These are phyloP conservation scores for Talaromyces liani DNA, from an alignment of 495 filamentous ascomycete genomes.

Conservation along the genomic window DNA sequence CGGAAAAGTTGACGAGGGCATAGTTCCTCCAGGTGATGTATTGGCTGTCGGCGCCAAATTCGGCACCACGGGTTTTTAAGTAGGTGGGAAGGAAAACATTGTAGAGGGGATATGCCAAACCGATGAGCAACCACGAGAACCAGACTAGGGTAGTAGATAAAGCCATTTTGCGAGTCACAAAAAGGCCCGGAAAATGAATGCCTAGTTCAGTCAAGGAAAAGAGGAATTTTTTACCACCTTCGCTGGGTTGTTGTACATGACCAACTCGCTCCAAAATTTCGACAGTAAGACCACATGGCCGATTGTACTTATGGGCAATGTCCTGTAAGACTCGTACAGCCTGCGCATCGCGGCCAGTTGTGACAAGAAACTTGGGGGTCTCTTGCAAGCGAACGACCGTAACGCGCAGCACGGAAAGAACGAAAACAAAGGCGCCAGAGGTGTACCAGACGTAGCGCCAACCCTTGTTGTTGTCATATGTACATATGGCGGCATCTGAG, in stretches of 20 bases:
- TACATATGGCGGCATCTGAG: conserved; percentile 28
- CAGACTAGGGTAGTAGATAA: conserved; percentile 58
- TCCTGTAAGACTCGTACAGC: conserved; percentile 52
- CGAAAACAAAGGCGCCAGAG: conserved; percentile 56
- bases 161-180: conserved; percentile 50
- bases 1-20: conserved; percentile 54
- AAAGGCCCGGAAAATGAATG: conserved; percentile 57
- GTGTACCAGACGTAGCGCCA: conserved; percentile 54
- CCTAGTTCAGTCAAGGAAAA: conserved; percentile 43
- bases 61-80: conserved; percentile 37
- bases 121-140: conserved; percentile 64
- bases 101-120: conserved; percentile 62
- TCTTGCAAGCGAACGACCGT: conserved; percentile 60
- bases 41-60: conserved; percentile 31
- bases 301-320: conserved; percentile 56
- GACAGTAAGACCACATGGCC: conserved; percentile 54
- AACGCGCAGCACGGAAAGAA: conserved; percentile 58
- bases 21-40: conserved; percentile 68
- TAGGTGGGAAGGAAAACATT: conserved; percentile 58
- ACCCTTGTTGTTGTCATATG: conserved; percentile 39
- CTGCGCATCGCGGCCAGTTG: conserved; percentile 54
- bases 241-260: conserved; percentile 15
- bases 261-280: conserved; percentile 40
- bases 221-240: conserved; percentile 26
- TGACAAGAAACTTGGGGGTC: conserved; percentile 66